Evolutionary conservation across 129 eudicot species (phyloP), one percentile per base, ranked within the genome.

Genomic region (Flaveria robusta): DNA sequence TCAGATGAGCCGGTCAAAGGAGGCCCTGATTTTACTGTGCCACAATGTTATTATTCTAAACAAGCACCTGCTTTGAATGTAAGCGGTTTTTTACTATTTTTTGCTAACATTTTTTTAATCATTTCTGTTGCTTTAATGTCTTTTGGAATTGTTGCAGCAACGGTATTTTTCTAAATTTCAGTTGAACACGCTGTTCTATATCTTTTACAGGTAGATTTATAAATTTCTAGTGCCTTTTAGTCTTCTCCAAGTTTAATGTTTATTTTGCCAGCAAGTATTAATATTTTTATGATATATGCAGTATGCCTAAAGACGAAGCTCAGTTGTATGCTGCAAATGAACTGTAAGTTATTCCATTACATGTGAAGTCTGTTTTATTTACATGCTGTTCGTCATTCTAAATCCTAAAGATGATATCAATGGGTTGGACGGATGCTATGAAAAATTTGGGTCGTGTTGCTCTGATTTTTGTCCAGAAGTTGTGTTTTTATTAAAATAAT

Each of bases 261-360:
- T 42, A 62, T 62, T 60, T 62, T 74, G n/a, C 26, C 16, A 74
- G 31, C 19, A 23, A 58, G 15, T 59, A 45, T 23, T 46, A 6
- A 18, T 41, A 7, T 2, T 58, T 62, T 45, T n/a, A 16, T 80
- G 64, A 47, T 76, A 46, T 67, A 19, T 84, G 93, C 90, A 94
- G 98, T 83, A 94, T 94, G 98, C 98, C 98, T 8, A 87, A 84
- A 79, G 97, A 94, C 51, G 97, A 94, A 83, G 96, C 97, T 20
- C 98, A 93, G 22, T 49, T 90, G 74, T 87, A 86, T 77, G 98
- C 97, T 22, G 96, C 97, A 29, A 90, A 88, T 82, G 97, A 90
- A 86, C 77, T 93, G 98, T 93, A 93, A 66, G 92, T 56, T 74
- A 59, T 79, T 50, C 41, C 27, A 9, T 54, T 58, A 27, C 24